Conservation (phyloP, 106 monocot genomes). For the Dendrobium chrysotoxum region DNA sequence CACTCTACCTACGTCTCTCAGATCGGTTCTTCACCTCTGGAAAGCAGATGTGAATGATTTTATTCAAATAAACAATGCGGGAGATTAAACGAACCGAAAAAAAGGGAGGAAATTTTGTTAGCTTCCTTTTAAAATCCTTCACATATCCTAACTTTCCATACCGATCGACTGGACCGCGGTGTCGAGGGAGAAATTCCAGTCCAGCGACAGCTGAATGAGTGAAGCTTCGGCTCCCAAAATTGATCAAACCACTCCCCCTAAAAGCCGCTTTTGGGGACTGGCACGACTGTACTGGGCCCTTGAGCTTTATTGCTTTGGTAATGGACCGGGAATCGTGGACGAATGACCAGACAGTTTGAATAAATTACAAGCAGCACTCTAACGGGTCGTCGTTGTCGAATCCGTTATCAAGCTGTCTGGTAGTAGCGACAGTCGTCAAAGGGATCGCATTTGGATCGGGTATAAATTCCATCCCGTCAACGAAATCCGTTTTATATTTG, state of each 20-base stretch:
- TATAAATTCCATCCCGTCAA: background rate
- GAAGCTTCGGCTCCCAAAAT: background rate
- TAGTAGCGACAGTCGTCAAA: background rate
- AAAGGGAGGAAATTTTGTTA: background rate
- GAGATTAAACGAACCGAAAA: background rate
- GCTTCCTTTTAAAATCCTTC: background rate
- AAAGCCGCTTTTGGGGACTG: background rate
- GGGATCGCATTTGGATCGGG: background rate
- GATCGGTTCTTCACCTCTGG: background rate
- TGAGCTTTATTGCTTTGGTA: background rate
- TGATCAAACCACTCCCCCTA: background rate
- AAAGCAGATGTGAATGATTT: background rate
- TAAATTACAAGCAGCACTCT: background rate
- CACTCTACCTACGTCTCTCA: background rate
- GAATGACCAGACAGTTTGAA: background rate
- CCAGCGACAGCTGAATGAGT: background rate
- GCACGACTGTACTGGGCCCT: background rate
- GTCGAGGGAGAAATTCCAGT: background rate
- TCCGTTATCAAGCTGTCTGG: background rate
- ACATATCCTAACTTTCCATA: background rate
- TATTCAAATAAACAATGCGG: constrained; percentile 2
- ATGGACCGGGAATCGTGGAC: background rate
- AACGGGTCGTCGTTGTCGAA: background rate
- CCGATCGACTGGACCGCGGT: background rate
- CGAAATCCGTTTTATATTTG: background rate